Conservation (phyloP, 495 filamentous ascomycete genomes). For the Trichocladium antarcticum region DNA sequence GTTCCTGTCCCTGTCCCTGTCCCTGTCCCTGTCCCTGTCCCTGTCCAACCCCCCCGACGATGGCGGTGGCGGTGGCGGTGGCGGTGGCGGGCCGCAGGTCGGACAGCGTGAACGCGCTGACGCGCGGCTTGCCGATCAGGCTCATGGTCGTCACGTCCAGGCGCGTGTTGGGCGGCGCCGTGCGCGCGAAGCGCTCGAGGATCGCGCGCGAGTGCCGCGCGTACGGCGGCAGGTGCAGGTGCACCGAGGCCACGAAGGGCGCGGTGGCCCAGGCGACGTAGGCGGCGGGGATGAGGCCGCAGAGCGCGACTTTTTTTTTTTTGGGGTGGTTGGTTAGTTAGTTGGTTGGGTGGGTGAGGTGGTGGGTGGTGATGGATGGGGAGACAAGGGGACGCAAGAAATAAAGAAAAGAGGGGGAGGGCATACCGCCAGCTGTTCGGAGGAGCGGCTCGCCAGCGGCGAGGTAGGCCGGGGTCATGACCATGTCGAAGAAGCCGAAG, state of each 20-base stretch:
- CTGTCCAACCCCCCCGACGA: no score
- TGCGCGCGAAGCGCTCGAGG: slow-evolving; percentile 52
- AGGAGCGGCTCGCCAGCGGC: slow-evolving; percentile 37
- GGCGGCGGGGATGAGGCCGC: slow-evolving; percentile 53
- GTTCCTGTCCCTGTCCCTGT: no score
- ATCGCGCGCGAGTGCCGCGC: slow-evolving; percentile 58
- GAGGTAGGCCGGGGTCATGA: slow-evolving; percentile 51
- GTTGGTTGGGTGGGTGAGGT: neutral
- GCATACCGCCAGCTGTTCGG: slow-evolving; percentile 26
- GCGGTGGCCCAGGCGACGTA: slow-evolving; percentile 53
- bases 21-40: no score
- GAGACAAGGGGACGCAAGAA: neutral
- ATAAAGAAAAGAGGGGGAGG: slow-evolving; percentile 2
- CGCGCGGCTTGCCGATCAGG: slow-evolving; percentile 45
- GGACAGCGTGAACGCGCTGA: slow-evolving; percentile 34
- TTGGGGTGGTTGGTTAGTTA: slow-evolving; percentile 6
- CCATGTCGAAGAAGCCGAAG: slow-evolving; percentile 49
- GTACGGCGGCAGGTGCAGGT: slow-evolving; percentile 55
- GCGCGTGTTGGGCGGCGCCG: slow-evolving; percentile 49
- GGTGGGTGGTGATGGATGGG: neutral
- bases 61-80: neutral
- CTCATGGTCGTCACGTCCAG: slow-evolving; percentile 65
- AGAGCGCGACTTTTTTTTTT: slow-evolving; percentile 39
- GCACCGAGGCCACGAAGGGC: slow-evolving; percentile 62
- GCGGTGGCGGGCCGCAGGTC: slow-evolving; percentile 36